Percentiles rank a stretch among this genome's conserved stretches.
phyloP scores from a whole-genome alignment of 805 yeast genomes.

The Metschnikowia lochheadii region DNA sequence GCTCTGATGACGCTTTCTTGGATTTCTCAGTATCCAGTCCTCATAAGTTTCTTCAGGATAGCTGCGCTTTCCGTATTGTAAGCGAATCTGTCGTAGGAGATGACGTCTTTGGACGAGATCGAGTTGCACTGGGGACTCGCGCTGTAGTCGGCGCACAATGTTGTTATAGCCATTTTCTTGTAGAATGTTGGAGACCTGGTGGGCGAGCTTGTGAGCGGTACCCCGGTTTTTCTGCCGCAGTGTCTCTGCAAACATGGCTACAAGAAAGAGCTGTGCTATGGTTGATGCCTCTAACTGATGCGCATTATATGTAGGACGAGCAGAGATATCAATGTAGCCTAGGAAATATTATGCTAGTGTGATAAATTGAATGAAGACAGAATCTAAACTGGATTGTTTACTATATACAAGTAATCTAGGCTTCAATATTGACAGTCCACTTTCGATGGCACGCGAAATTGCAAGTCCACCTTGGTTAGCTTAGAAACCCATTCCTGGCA shows the following conservation, averaged over 20 bases:
- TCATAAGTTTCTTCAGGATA: constrained; percentile 16
- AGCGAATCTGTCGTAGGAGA: constrained; percentile 17
- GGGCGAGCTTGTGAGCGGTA: neutral
- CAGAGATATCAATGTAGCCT: neutral
- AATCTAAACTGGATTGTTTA: neutral
- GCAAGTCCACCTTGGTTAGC: neutral
- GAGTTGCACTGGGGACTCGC: neutral
- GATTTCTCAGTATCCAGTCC: constrained; percentile 10
- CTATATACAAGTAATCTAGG: constrained; percentile 8
- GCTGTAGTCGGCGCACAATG: neutral
- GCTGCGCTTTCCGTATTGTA: constrained; percentile 8
- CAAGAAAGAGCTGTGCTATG: neutral
- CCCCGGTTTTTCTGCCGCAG: constrained; percentile 1
- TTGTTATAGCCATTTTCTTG: neutral
- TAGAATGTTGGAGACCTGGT: neutral
- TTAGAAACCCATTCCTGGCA: constrained; percentile 33
- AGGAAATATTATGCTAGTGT: neutral
- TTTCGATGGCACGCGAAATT: neutral
- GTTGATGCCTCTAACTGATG: neutral
- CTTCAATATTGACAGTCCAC: neutral
- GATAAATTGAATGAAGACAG: neutral
- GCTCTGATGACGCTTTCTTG: neutral
- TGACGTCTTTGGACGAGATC: constrained; percentile 8
- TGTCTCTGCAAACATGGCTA: constrained; percentile 5
- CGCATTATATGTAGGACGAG: neutral